Conservation (phyloP, 2,329 filamentous ascomycete genomes). For the Fusarium dlaminii region DNA sequence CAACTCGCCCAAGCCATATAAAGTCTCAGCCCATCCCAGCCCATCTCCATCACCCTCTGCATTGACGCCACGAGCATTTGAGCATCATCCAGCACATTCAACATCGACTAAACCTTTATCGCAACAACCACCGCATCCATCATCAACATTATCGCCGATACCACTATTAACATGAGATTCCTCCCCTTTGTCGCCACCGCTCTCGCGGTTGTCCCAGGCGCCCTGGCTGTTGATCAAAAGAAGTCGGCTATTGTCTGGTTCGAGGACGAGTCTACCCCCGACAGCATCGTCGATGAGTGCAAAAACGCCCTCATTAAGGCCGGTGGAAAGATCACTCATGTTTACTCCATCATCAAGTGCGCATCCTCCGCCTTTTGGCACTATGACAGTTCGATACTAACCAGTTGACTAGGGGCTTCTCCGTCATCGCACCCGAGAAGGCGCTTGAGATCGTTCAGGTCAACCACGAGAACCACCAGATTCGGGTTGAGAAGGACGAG, state of each 20-base stretch:
- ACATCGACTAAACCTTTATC: background rate
- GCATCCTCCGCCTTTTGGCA: slow-evolving; percentile 38
- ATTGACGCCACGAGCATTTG: slow-evolving; percentile 20
- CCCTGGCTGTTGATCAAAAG: slow-evolving; percentile 70
- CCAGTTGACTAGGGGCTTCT: slow-evolving; percentile 71
- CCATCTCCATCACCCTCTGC: slow-evolving; percentile 2
- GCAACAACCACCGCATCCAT: background rate
- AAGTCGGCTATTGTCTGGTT: slow-evolving; percentile 85
- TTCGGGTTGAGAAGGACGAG: slow-evolving; percentile 78
- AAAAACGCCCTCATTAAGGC: slow-evolving; percentile 75
- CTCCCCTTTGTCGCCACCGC: slow-evolving; percentile 62
- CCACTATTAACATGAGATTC: slow-evolving; percentile 69
- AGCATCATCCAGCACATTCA: slow-evolving; percentile 1
- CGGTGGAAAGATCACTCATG: slow-evolving; percentile 82
- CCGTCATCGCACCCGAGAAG: slow-evolving; percentile 75
- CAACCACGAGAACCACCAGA: slow-evolving; percentile 60
- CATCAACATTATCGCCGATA: background rate
- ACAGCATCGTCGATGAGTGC: slow-evolving; percentile 73
- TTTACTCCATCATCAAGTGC: slow-evolving; percentile 75
- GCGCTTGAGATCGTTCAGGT: slow-evolving; percentile 74
- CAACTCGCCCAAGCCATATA: slow-evolving; percentile 14
- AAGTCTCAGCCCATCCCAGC: slow-evolving; percentile 16
- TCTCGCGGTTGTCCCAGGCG: slow-evolving; percentile 66
- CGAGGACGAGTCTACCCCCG: slow-evolving; percentile 70
- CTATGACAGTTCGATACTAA: slow-evolving; percentile 38